Conservation (phyloP, 176 grass and related monocot species). For the Aegilops longissima region DNA sequence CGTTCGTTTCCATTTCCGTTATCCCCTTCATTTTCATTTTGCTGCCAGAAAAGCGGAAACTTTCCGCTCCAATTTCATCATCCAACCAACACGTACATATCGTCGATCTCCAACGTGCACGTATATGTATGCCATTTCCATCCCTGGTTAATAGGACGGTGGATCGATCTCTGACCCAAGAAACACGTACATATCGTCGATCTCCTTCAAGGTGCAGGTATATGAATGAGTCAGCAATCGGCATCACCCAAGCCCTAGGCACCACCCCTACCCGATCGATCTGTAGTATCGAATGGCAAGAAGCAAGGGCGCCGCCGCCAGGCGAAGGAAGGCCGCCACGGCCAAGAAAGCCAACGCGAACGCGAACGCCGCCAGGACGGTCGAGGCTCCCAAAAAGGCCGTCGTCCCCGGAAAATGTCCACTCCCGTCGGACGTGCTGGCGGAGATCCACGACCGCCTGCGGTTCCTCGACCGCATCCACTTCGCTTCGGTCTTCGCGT, state of each 20-base stretch:
- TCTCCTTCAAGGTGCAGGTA: no score
- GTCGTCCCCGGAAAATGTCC: not conserved
- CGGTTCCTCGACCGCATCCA: not conserved
- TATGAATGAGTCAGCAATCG: no score
- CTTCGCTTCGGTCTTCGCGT: not conserved
- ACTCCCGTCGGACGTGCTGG: not conserved
- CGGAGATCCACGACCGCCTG: conserved; percentile 11
- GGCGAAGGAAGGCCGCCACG: not conserved
- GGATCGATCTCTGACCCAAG: no score
- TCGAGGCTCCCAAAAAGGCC: not conserved
- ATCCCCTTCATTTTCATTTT: no score
- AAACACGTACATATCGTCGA: no score
- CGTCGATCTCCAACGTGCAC: no score
- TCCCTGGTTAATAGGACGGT: no score
- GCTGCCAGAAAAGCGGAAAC: no score
- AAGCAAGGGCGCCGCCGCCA: not conserved
- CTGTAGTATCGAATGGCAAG: not conserved
- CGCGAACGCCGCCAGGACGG: not conserved
- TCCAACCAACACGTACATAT: no score
- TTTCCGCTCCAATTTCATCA: no score
- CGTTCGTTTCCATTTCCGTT: no score
- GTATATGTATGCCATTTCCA: no score
- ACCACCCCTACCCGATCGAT: not conserved
- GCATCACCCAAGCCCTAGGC: not conserved
- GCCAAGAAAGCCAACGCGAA: not conserved